Base-by-base conservation (phyloP, 2,329 filamentous ascomycete genomes). In the Macrophomina phaseolina region DNA sequence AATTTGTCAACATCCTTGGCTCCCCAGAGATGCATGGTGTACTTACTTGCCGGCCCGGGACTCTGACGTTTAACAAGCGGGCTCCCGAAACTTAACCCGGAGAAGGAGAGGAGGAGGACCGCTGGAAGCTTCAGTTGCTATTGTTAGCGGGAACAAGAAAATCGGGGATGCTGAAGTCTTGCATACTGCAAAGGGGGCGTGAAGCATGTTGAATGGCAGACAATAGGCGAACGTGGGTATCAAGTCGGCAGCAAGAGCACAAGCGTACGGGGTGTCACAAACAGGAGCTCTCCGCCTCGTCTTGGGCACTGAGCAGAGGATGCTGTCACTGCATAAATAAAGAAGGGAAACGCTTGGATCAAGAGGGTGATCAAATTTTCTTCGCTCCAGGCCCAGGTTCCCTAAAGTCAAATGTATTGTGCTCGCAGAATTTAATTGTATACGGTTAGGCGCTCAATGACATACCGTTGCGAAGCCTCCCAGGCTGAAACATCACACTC, bases 31-130 rank as follows among this genome's bases (percentile, higher is more conserved):
- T 38, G 5, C 34, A 45, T 23, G 32, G 18, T 28, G 6, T 2
- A 49, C 45, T 36, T 9, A 62, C 58, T 18, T n/a, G 28, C 32
- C 30, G 56, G 55, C 30, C 40, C 56, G 12, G 56, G 58, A 38
- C 32, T 51, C n/a, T 62, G 30, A 16, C 58, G 58, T 14, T 36
- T 62, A 16, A 18, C 58, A 16, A 51, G 32, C 5, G 58, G 42
- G 11, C 30, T 49, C 11, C 32, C 58, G 18, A 14, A 5, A 40
- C 58, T 51, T 12, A 51, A 28, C 11, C 42, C 5, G 7, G 30
- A 62, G 45, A 30, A 49, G 4, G 45, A 42, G 38, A 34, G 36
- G 5, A 32, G 42, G 40, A 60, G 30, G 5, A 48, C 28, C 14
- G 14, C n/a, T 14, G 34, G 6, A 9, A 6, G 9, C 52, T 55